A percentile compares a stretch with the other conserved stretches of the same genome.
Evolutionary conservation across 2,329 filamentous ascomycete genomes (phyloP).

Genomic region (Xylaria arbuscula): DNA sequence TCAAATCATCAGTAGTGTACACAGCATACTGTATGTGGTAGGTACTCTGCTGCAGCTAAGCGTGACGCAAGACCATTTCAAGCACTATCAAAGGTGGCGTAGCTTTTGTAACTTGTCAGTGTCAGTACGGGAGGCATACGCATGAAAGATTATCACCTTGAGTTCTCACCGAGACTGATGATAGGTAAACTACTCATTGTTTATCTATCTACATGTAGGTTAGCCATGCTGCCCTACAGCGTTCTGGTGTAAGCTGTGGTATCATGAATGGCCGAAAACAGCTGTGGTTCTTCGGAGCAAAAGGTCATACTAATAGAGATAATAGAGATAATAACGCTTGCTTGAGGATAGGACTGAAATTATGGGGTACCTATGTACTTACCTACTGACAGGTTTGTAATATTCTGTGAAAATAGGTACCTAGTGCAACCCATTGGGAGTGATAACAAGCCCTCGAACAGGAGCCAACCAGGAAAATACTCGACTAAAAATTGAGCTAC

Average conservation of each 20-base stretch:
- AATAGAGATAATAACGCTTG: neutral
- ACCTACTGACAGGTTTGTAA: no score
- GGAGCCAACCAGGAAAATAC: slow-evolving; percentile 26
- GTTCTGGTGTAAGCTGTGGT: neutral
- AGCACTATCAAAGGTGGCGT: slow-evolving; percentile 20
- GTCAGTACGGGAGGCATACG: neutral
- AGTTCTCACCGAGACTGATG: neutral
- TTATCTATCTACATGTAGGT: neutral
- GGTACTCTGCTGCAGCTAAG: neutral
- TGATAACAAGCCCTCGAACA: slow-evolving; percentile 9
- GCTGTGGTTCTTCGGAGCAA: neutral
- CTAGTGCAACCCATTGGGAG: neutral
- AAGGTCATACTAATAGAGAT: no score
- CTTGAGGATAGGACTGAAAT: neutral
- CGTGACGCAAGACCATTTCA: slow-evolving; percentile 17
- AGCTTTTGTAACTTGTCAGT: slow-evolving; percentile 13
- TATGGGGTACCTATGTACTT: neutral
- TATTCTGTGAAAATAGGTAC: no score
- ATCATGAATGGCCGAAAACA: neutral
- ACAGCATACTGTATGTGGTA: neutral
- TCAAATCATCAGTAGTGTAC: no score
- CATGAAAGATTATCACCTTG: neutral
- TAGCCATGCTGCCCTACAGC: no score
- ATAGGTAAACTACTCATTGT: neutral
- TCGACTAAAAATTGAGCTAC: slow-evolving; percentile 28